phyloP scores from a whole-genome alignment of 1,139 yeast genomes.

The Scheffersomyces segobiensis region DNA sequence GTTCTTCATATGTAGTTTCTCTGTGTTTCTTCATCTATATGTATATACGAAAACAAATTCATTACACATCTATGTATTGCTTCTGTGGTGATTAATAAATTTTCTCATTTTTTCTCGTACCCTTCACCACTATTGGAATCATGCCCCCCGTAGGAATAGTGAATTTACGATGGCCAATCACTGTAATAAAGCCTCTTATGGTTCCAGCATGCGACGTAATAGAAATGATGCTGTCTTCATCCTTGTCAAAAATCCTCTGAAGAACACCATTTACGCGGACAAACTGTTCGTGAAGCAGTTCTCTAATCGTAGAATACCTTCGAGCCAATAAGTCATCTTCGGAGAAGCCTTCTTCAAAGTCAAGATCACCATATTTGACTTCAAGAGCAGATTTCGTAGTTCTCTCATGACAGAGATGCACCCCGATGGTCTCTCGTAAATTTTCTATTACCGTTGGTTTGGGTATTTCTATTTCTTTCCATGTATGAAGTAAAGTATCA shows the following conservation, averaged over 20 bases:
- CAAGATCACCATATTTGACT: constrained; percentile 19
- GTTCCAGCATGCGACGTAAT: constrained; percentile 67
- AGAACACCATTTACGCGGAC: constrained; percentile 50
- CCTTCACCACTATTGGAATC: constrained; percentile 60
- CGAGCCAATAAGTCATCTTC: constrained; percentile 47
- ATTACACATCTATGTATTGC: not conserved
- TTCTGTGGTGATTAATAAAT: not conserved
- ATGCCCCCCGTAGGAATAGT: constrained; percentile 66
- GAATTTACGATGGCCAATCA: constrained; percentile 53
- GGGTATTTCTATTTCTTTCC: constrained; percentile 47
- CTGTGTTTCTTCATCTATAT: no score
- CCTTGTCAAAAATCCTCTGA: constrained; percentile 48
- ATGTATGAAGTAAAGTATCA: constrained; percentile 57
- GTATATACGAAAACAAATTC: not conserved
- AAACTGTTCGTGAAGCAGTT: constrained; percentile 49
- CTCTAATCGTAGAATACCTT: constrained; percentile 36
- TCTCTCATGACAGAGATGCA: constrained; percentile 67
- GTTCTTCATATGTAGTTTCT: not conserved
- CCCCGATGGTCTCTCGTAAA: constrained; percentile 67
- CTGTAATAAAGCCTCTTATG: constrained; percentile 53
- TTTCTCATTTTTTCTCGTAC: constrained; percentile 15
- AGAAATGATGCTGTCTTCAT: constrained; percentile 40
- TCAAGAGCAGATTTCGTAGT: constrained; percentile 31
- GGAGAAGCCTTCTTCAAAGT: constrained; percentile 44
- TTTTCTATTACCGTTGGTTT: constrained; percentile 51